Conservation (phyloP, 2,329 filamentous ascomycete genomes). For the Apiospora kogelbergensis region DNA sequence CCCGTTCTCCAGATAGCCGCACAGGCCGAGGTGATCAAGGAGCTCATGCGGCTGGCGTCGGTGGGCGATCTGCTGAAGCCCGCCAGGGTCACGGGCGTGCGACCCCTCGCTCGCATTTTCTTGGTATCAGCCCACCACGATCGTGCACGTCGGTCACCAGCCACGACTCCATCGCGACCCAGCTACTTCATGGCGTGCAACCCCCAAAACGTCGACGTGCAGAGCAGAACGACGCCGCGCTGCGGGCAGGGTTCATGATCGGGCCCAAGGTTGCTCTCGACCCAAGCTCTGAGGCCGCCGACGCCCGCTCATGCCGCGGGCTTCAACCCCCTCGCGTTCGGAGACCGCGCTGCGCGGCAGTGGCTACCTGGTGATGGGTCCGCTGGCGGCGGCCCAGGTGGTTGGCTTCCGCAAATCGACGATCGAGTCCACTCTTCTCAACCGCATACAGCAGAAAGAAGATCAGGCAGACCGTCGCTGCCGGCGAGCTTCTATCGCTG, state of each 20-base stretch:
- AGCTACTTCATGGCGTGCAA: neutral
- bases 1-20: neutral
- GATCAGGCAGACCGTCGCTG: neutral
- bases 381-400: neutral
- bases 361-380: neutral
- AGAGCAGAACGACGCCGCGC: neutral
- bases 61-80: neutral
- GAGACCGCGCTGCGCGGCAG: neutral
- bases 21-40: neutral
- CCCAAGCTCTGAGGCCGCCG: neutral
- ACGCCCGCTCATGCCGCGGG: neutral
- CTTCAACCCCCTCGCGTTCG: neutral
- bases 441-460: neutral
- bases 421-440: neutral
- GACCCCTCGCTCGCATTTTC: neutral
- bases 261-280: neutral
- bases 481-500: neutral
- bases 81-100: neutral
- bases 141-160: neutral
- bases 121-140: neutral
- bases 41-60: neutral
- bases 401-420: neutral
- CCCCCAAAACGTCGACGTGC: neutral
- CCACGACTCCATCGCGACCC: neutral
- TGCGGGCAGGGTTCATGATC: neutral